Base-by-base conservation (phyloP, 148 eudicot species). In the Chenopodium quinoa region DNA sequence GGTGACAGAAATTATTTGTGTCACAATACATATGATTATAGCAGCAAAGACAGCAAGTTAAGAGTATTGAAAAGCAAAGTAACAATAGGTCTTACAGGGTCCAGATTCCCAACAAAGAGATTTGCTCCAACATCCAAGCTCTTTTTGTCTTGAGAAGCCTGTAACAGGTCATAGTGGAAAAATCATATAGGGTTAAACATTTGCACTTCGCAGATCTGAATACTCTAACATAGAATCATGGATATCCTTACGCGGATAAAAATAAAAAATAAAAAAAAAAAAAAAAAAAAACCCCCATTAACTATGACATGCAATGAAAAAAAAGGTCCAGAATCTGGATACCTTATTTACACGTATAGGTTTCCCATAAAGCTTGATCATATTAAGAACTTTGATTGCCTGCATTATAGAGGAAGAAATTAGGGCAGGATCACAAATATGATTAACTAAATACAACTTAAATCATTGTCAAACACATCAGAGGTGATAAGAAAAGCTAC, bases 71-170 rank as follows among this genome's bases (percentile, higher is more conserved):
- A 22, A 46, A 71, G 46, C 50, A 5, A 50, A 68, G 32, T 23
- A 9, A 60, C 10, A 27, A 32, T 8, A 29, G 46, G 73, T 47
- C 98, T 89, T 87, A 94, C 99, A 87, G 97, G 99, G 75, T 94
- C 98, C 83, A 97, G 91, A 86, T 97, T 97, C 78, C 99, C 99
- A 80, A 97, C 86, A 77, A 97, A 97, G 64, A 97, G 96, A 91
- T 97, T 96, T 66, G 99, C 99, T 84, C 99, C 99, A 81, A 97
- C 94, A 92, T 97, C 99, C 86, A 97, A 87, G 86, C 91, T 91
- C 93, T 94, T 93, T 82, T 97, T 94, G 87, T 97, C 99, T 90
- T 97, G 99, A 25, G 98, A 92, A 78, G 99, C 98, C 99, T 96
- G 85, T 52, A 78, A 79, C 32, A 62, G 68, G 17, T 73, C 12